Evolutionary conservation across 2,329 filamentous ascomycete genomes (phyloP), one percentile per base, ranked within the genome.

Genomic region (Cryphonectria parasitica): DNA sequence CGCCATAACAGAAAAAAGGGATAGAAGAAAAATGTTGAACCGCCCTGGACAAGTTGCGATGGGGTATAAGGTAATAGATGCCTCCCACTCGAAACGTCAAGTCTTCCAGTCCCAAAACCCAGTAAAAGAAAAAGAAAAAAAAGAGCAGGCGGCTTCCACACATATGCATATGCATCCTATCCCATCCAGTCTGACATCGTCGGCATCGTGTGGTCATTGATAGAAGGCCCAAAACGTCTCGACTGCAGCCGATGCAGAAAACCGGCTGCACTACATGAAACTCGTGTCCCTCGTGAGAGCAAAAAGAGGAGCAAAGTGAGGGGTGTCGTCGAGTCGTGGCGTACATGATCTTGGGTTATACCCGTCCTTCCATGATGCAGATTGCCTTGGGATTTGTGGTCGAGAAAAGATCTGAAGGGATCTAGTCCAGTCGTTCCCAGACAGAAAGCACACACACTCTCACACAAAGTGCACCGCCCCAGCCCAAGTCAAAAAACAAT

Each of bases 61-160:
- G 70, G 71, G 71, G 71, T 72, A 72, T 72, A 67, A 68, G 66
- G 58, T 65, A 68, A 45, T 56, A 62, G 49, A 72, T 62, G 68
- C 63, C 58, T 34, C 56, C 60, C 54, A 34, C 31, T 56, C 66
- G 36, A 72, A 45, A 60, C 52, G 56, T 62, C 68, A 62, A 61
- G 52, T 64, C 64, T 64, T 61, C 58, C 52, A 36, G 31, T 41
- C 22, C 54, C 52, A 34, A 25, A 52, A 28, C 65, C 36, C 31
- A 61, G 34, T 22, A 61, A 22, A 61, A 8, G 10, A 13, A 28
- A 28, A 5, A 1, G 28, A 60, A 60, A 17, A 31, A 60, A 10
- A 54, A 68, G 41, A 52, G 52, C 64, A 66, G 52, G 52, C 11
- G 63, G 31, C 28, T 52, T 49, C 63, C 54, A 39, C 56, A 25